Evolutionary conservation across 345 rosid genomes (phyloP).

Genomic region (Durio zibethinus): DNA sequence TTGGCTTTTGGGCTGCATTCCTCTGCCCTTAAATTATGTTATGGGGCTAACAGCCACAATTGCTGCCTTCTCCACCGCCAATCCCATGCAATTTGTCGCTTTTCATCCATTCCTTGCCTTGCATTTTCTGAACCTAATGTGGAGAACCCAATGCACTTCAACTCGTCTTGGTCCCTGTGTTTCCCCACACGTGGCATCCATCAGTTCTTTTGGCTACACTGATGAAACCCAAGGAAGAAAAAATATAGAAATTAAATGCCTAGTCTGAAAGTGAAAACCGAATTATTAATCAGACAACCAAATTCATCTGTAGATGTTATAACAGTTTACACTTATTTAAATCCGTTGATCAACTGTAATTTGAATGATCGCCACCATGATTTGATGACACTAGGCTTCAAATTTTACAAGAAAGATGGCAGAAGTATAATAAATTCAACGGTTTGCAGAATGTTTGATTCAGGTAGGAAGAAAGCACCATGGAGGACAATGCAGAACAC

Average conservation of each 20-base stretch:
- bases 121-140: background rate
- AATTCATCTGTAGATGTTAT: background rate
- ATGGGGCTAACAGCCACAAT: background rate
- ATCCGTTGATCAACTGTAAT: background rate
- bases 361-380: background rate
- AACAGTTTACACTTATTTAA: background rate
- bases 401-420: background rate
- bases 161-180: background rate
- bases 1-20: constrained; percentile 17
- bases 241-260: background rate
- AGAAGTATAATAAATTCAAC: background rate
- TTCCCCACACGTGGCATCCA: background rate
- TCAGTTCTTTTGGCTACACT: background rate
- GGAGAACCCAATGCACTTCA: constrained; percentile 11
- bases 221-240: background rate
- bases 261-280: no score
- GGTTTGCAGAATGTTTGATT: background rate
- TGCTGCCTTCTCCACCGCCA: background rate
- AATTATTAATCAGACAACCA: no score
- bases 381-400: background rate
- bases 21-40: background rate
- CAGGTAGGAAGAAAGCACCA: background rate
- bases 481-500: background rate
- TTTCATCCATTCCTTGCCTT: background rate
- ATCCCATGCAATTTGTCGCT: background rate